Conservation (phyloP, 202 grass and related monocot species). For the Hordeum pubiflorum region DNA sequence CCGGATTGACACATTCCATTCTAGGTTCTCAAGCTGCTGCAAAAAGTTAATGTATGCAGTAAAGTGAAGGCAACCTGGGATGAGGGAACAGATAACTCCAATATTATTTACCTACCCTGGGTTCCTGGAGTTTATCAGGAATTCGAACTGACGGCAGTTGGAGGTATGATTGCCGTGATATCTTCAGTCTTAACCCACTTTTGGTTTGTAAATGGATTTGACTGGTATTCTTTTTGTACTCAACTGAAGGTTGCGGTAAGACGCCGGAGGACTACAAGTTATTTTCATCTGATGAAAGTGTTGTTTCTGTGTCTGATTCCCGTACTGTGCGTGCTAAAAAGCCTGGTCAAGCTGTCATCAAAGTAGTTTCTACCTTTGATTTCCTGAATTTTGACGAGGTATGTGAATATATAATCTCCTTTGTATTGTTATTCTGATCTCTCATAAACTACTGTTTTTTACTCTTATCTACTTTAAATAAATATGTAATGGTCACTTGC, state of each 20-base stretch:
- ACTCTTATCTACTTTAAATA: background rate
- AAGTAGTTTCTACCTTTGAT: constrained; percentile 73
- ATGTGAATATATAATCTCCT: constrained; percentile 24
- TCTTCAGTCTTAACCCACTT: constrained; percentile 26
- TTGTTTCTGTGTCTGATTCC: constrained; percentile 69
- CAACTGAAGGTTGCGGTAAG: constrained; percentile 68
- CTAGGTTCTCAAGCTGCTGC: constrained; percentile 70
- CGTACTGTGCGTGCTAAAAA: constrained; percentile 47
- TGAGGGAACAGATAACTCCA: constrained; percentile 39
- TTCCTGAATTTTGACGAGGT: constrained; percentile 85
- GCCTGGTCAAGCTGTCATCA: constrained; percentile 76
- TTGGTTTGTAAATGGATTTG: constrained; percentile 28
- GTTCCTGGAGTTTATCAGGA: constrained; percentile 75
- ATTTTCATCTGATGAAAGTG: constrained; percentile 62
- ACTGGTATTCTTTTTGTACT: constrained; percentile 29
- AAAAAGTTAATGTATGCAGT: constrained; percentile 87
- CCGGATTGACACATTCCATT: constrained; percentile 23
- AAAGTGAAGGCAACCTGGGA: constrained; percentile 76
- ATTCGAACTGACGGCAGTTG: constrained; percentile 60
- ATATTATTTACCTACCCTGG: constrained; percentile 70
- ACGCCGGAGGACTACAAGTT: constrained; percentile 62
- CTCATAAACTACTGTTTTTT: constrained; percentile 8
- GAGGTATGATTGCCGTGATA: constrained; percentile 54
- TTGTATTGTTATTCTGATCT: background rate
- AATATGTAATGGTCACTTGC: background rate